Base-by-base conservation (phyloP, 2,329 filamentous ascomycete species). In the Neospermospora avenae region DNA sequence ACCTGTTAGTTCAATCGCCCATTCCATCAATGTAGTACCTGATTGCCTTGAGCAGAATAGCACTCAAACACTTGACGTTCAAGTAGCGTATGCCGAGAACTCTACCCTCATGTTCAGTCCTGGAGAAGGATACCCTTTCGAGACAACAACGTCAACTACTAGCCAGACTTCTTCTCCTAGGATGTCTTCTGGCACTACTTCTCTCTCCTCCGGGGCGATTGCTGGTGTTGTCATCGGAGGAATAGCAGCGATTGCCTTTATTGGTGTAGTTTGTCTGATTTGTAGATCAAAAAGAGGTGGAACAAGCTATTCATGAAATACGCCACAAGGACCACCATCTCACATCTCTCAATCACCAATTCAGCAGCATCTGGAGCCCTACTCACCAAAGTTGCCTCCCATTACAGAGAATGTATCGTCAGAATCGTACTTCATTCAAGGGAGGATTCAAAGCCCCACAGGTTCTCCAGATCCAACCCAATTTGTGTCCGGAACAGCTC, bases 1-100 rank as follows among this genome's bases (percentile, higher is more conserved):
- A 69, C 82, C 37, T 4, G 37, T 39, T 39, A 39, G 37, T 6
- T 14, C n/a, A 39, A 6, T 16, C 37, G 37, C 37, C 37, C n/a
- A 4, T 39, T 16, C 37, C 37, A 39, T 39, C 13, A 16, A 16
- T 4, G 13, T 16, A 39, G 37, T 39, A 39, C 37, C 37, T 39
- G n/a, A 39, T 39, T 39, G n/a, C n/a, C 37, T 39, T 39, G 37
- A 6, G 37, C 37, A 69, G 67, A 68, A 69, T 45, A 31, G 60
- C 10, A 67, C 64, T 10, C 48, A 68, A 57, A 69, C 66, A n/a
- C 55, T 68, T 10, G 62, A 51, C 3, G 55, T 51, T n/a, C 67
- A 69, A 58, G 44, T 61, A 45, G 52, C 49, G 34, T 65, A 58
- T 57, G 62, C 64, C 11, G 25, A 53, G 24, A 66, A 67, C 34